Evolutionary conservation across 1,284 basidiomycete species (phyloP), one percentile per base, ranked within the genome.

Genomic region (Peniophora sp.): DNA sequence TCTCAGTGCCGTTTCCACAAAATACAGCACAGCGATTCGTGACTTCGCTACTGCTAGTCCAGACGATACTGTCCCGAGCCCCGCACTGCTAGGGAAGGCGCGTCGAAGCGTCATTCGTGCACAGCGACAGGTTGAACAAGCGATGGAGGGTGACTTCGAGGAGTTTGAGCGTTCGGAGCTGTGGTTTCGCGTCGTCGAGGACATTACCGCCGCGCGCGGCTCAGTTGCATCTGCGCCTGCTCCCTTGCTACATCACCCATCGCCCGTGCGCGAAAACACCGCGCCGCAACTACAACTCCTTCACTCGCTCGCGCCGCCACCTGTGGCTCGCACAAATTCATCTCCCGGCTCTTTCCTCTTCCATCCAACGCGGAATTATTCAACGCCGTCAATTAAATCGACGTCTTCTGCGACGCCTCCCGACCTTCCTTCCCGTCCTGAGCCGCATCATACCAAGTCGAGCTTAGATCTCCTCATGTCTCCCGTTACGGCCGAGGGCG

Each of bases 91-190:
- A 58, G 74, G 79, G 52, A 77, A 74, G 48, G 86, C 89, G 2
- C 79, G 89, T 5, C 73, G 80, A 47, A 85, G 83, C 54, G 87
- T 97, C 16, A 82, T 97, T 66, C 69, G 88, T 2, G 83, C 91
- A 1, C 96, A 98, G 63, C 73, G 76, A 52, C 88, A 94, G 57
- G 83, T 95, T 1, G 90, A 95, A 61, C 77, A 83, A 25, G 81
- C 88, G 50, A 95, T 98, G 90, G 85, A 90, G 58, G 87, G 89
- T 50, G 93, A 97, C 64, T 97, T 95, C 66, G 83, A 88, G 45
- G 82, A 83, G 6, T 98, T 99, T 64, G 81, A 85, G 59, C 73
- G 80, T 54, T 92, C 89, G 36, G 92, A 95, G 59, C 75, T 97
- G 9, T 97, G 90, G 82, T 88, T 93, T 69, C 86, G 92, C 50